Evolutionary conservation across 495 filamentous ascomycete species (phyloP).

Genomic region (Penicillium chermesinum): DNA sequence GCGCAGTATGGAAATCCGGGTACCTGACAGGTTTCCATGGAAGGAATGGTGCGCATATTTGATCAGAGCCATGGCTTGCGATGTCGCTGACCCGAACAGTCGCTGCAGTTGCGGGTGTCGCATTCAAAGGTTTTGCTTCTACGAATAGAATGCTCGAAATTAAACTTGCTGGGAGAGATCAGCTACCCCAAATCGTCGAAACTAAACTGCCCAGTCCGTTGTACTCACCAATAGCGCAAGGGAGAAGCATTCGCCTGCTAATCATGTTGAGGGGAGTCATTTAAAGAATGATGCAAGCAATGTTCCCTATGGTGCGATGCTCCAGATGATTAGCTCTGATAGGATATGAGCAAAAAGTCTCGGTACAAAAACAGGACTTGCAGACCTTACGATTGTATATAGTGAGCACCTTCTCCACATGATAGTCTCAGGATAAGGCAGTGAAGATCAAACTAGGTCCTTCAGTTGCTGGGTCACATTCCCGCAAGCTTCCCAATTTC

Average conservation of each 20-base stretch:
- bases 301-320: background rate
- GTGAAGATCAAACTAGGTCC: background rate
- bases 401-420: conserved; percentile 4
- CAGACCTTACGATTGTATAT: background rate
- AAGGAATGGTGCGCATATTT: conserved; percentile 6
- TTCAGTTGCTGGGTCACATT: background rate
- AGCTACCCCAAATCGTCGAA: background rate
- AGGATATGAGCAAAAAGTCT: background rate
- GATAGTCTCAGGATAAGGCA: conserved; percentile 1
- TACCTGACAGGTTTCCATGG: conserved; percentile 15
- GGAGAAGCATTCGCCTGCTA: background rate
- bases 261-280: conserved; percentile 8
- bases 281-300: conserved; percentile 1
- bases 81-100: conserved; percentile 4
- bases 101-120: conserved; percentile 5
- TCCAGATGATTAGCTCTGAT: background rate
- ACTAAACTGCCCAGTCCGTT: background rate
- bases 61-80: background rate
- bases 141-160: background rate
- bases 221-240: conserved; percentile 6
- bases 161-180: background rate
- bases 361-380: background rate
- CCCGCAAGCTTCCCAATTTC: background rate
- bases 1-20: background rate
- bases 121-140: conserved; percentile 8